A percentile compares a stretch with the other conserved stretches of the same genome.
Conservation (phyloP, 2,329 filamentous ascomycete genomes). For the Sordariomycetes sp. region DNA sequence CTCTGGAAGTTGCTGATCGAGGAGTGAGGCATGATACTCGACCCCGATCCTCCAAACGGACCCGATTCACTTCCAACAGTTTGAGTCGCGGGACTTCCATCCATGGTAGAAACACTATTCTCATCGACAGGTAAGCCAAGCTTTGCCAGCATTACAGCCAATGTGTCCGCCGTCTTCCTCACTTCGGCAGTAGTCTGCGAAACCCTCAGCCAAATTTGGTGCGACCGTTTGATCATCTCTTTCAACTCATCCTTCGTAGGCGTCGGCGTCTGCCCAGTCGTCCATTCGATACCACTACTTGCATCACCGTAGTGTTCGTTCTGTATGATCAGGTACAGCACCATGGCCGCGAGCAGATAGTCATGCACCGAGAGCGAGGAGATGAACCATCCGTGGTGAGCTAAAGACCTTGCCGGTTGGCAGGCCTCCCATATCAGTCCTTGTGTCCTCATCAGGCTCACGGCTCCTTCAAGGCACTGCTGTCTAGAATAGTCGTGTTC, state of each 20-base stretch:
- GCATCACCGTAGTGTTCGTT: conserved; percentile 29
- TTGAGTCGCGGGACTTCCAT: no score
- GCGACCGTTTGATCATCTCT: conserved; percentile 29
- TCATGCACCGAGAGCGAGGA: conserved; percentile 35
- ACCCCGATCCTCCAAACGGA: no score
- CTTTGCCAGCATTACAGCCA: conserved; percentile 35
- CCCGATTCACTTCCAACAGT: no score
- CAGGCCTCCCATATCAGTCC: conserved; percentile 33
- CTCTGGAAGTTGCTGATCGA: conserved; percentile 1
- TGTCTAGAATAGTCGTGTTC: conserved; percentile 35
- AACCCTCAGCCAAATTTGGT: conserved; percentile 33
- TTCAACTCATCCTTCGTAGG: conserved; percentile 29
- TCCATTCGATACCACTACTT: conserved; percentile 23
- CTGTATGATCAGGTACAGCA: conserved; percentile 26
- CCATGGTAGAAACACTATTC: no score
- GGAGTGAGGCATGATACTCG: background rate
- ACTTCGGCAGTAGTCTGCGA: conserved; percentile 26
- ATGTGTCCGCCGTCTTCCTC: conserved; percentile 34
- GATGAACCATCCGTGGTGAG: conserved; percentile 34
- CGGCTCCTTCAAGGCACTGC: conserved; percentile 38
- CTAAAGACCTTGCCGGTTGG: conserved; percentile 31
- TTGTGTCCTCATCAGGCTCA: conserved; percentile 39
- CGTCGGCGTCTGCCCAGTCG: conserved; percentile 17
- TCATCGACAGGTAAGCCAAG: conserved; percentile 26
- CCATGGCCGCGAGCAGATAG: conserved; percentile 41